phyloP scores from a whole-genome alignment of 768 basidiomycete species.

The Tulasnella sp. region DNA sequence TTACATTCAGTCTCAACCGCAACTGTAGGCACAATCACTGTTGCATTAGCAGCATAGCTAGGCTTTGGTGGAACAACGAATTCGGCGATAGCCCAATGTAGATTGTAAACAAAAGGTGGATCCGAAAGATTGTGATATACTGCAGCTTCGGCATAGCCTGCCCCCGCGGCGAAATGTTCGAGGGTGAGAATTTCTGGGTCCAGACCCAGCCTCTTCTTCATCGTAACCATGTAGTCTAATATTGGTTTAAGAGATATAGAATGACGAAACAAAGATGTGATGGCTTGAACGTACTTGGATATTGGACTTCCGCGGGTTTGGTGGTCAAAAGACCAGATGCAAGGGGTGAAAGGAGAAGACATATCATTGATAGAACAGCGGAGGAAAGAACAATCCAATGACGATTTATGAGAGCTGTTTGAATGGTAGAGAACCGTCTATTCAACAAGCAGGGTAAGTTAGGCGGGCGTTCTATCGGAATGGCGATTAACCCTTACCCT shows the following conservation, averaged over 20 bases:
- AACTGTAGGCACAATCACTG: conserved; percentile 3
- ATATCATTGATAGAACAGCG: no score
- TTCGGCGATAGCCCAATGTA: conserved; percentile 6
- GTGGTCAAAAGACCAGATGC: conserved; percentile 13
- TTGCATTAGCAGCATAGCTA: background rate
- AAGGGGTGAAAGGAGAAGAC: conserved; percentile 2
- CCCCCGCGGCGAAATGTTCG: conserved; percentile 4
- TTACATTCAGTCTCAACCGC: background rate
- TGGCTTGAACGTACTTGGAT: conserved; percentile 10
- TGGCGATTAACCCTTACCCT: background rate
- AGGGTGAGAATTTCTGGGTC: conserved; percentile 1
- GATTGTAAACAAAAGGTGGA: conserved; percentile 2
- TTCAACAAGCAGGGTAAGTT: no score
- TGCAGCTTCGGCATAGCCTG: conserved; percentile 6
- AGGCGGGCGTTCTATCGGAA: background rate
- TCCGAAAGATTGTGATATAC: background rate
- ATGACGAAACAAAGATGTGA: no score
- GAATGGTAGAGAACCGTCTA: conserved; percentile 2
- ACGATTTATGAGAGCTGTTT: background rate
- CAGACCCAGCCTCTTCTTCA: conserved; percentile 5
- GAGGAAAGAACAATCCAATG: conserved; percentile 9
- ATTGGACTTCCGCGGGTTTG: background rate
- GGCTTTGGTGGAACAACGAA: background rate
- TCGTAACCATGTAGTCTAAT: background rate
- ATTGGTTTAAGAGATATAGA: no score